A percentile compares a stretch with the other conserved stretches of the same genome.
phyloP scores from a whole-genome alignment of 331 rosid species.

The Pyrus hybrid region DNA sequence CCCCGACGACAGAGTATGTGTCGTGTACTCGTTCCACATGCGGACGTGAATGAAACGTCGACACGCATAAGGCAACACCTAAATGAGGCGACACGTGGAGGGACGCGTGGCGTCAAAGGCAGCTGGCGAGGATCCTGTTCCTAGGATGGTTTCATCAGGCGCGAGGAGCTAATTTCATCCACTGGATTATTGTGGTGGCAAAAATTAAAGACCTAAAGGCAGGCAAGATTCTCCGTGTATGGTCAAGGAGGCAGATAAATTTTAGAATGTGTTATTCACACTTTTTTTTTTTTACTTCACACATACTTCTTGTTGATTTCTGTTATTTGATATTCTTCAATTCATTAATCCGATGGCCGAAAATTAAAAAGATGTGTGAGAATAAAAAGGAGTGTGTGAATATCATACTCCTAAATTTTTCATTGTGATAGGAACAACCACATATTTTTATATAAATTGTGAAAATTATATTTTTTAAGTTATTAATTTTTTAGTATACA shows the following conservation, averaged over 20 bases:
- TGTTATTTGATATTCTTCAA: too few species aligned
- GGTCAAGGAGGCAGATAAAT: neutral
- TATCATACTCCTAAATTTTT: too few species aligned
- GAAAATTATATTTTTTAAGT: too few species aligned
- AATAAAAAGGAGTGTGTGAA: too few species aligned
- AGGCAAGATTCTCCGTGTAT: neutral
- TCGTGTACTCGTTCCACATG: neutral
- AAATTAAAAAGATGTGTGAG: too few species aligned
- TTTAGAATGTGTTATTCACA: too few species aligned
- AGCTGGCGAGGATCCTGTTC: neutral
- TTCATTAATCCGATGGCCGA: too few species aligned
- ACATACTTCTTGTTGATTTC: too few species aligned
- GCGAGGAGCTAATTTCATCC: neutral
- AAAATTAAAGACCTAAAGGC: neutral
- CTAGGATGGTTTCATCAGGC: neutral
- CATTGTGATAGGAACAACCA: too few species aligned
- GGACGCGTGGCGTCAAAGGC: neutral
- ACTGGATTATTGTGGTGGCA: slow-evolving; percentile 1
- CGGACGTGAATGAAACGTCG: neutral
- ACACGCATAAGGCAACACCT: neutral
- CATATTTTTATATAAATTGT: too few species aligned
- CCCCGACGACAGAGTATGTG: neutral
- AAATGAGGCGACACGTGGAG: neutral
- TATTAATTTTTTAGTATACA: too few species aligned
- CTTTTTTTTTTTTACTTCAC: too few species aligned